phyloP scores from a whole-genome alignment of 2,329 filamentous ascomycete species.

The Spiromastix sp. region DNA sequence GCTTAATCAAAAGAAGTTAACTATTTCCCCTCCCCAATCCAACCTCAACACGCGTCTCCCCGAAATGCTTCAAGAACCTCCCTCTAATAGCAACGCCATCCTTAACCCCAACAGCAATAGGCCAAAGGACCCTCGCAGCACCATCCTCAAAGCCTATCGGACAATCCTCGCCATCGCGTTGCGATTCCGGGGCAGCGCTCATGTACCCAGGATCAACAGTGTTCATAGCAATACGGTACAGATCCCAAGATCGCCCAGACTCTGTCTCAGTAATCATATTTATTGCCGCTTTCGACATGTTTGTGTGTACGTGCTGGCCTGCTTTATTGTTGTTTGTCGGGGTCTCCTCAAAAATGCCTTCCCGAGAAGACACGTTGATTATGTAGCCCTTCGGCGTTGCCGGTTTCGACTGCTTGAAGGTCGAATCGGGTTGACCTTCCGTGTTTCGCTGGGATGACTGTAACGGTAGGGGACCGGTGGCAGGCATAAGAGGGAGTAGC shows the following conservation, averaged over 20 bases:
- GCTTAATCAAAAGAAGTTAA: too few relatives aligned
- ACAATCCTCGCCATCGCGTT: constrained; percentile 17
- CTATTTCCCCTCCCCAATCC: not conserved
- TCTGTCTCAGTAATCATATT: constrained; percentile 35
- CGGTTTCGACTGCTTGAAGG: not conserved
- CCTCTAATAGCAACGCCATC: constrained; percentile 11
- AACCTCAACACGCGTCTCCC: constrained; percentile 5
- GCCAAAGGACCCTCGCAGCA: constrained; percentile 27
- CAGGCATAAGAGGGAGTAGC: constrained; percentile 22
- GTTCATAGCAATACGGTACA: constrained; percentile 25
- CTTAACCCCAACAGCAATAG: constrained; percentile 18
- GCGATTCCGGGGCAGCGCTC: constrained; percentile 26
- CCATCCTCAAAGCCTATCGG: constrained; percentile 31
- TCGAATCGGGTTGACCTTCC: not conserved
- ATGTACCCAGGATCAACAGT: constrained; percentile 31
- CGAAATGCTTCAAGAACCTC: constrained; percentile 18
- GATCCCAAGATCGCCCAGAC: constrained; percentile 20
- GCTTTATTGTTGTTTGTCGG: constrained; percentile 15
- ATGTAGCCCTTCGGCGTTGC: constrained; percentile 17
- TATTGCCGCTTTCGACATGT: constrained; percentile 32
- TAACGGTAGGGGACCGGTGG: not conserved
- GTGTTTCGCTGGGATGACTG: not conserved
- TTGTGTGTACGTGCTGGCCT: constrained; percentile 29
- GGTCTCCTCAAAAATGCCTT: constrained; percentile 23
- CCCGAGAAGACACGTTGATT: constrained; percentile 26